These are phyloP conservation scores for Geranium incanum DNA, from an alignment of 441 rosid species.

Conservation along the genomic window DNA sequence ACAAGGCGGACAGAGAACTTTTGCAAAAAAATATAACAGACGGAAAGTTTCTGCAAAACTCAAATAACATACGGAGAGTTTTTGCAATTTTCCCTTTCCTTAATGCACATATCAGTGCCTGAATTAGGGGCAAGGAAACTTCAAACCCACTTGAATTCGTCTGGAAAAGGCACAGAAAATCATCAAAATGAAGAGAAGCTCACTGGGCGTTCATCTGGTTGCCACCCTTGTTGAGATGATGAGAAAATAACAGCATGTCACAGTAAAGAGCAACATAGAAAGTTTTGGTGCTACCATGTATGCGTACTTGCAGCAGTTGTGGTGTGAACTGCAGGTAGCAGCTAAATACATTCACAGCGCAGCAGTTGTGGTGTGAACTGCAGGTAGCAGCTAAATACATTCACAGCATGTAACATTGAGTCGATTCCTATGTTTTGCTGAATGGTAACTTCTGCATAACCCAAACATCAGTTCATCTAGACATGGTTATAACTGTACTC, in stretches of 20 bases:
- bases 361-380: too few relatives aligned
- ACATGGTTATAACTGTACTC: too few relatives aligned
- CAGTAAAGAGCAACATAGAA: not conserved
- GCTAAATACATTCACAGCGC: not conserved
- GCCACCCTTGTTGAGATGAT: constrained; percentile 26
- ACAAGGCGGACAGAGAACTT: too few relatives aligned
- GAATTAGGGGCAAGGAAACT: constrained; percentile 11
- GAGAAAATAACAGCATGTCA: constrained; percentile 15
- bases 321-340: too few relatives aligned
- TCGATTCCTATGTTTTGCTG: too few relatives aligned
- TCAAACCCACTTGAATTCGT: constrained; percentile 34
- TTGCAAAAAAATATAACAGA: too few relatives aligned
- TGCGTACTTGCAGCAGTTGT: too few relatives aligned
- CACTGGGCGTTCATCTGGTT: constrained; percentile 26
- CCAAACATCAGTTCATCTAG: too few relatives aligned
- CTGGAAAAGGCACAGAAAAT: constrained; percentile 22
- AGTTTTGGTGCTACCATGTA: not conserved
- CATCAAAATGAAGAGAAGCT: constrained; percentile 7
- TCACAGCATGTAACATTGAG: not conserved
- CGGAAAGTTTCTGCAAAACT: too few relatives aligned
- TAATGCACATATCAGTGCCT: constrained; percentile 33
- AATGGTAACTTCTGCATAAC: too few relatives aligned
- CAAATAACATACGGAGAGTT: too few relatives aligned
- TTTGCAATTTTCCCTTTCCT: not conserved
- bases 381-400: too few relatives aligned